Conservation (phyloP, 805 yeast genomes). For the Zygosaccharomyces pseudorouxii region DNA sequence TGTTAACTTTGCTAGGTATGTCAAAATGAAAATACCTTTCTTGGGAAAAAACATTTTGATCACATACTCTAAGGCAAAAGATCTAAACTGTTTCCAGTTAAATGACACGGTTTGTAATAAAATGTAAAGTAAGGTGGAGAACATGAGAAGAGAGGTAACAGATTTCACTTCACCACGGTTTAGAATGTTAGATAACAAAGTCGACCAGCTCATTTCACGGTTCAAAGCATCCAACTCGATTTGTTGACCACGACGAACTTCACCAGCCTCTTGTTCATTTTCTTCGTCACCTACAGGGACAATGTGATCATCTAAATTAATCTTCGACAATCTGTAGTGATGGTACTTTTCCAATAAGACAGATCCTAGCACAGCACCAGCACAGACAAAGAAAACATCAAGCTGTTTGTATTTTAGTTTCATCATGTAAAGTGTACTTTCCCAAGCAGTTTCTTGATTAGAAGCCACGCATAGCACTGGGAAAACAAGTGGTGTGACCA, state of each 20-base stretch:
- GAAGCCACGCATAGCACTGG: constrained; percentile 6
- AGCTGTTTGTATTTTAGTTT: constrained; percentile 12
- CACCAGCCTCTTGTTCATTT: constrained; percentile 11
- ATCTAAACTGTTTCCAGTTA: constrained; percentile 8
- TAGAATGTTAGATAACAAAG: constrained; percentile 6
- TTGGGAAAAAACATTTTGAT: constrained; percentile 1
- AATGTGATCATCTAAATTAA: constrained; percentile 21
- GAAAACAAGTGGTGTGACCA: constrained; percentile 9
- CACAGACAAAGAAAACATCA: constrained; percentile 22
- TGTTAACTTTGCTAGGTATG: not conserved
- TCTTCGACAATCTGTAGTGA: constrained; percentile 14
- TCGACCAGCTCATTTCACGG: constrained; percentile 8
- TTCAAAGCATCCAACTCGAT: constrained; percentile 4
- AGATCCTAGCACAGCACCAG: constrained; percentile 16
- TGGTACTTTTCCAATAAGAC: constrained; percentile 19
- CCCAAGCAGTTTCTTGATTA: constrained; percentile 2
- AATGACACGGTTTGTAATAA: constrained; percentile 3
- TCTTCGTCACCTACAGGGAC: constrained; percentile 16
- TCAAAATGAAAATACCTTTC: not conserved
- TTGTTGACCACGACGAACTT: not conserved
- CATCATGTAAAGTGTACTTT: constrained; percentile 5
- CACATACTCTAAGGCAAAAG: constrained; percentile 11
- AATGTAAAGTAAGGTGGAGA: constrained; percentile 5
- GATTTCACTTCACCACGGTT: constrained; percentile 13
- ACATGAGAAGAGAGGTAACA: constrained; percentile 1